These are phyloP conservation scores for Neophaeococcomyces mojaviensis DNA, from an alignment of 2,329 filamentous ascomycete genomes.

Conservation along the genomic window DNA sequence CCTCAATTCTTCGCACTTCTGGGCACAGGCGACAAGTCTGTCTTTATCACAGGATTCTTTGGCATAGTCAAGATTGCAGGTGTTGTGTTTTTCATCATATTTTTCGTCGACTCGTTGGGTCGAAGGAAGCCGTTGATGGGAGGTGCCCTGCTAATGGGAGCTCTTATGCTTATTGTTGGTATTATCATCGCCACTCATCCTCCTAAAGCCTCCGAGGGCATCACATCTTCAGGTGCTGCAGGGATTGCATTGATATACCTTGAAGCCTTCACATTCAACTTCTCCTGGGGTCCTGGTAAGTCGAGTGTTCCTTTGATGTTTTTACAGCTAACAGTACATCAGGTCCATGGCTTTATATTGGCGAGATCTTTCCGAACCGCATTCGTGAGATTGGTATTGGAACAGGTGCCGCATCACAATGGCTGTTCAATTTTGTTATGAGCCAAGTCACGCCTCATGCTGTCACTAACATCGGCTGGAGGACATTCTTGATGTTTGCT, in stretches of 20 bases:
- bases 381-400: slow-evolving; percentile 35
- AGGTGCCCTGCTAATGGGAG: slow-evolving; percentile 44
- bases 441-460: slow-evolving; percentile 36
- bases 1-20: slow-evolving; percentile 47
- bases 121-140: slow-evolving; percentile 43
- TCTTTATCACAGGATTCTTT: slow-evolving; percentile 48
- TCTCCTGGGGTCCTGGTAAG: slow-evolving; percentile 35
- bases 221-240: slow-evolving; percentile 36
- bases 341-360: slow-evolving; percentile 30
- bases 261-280: slow-evolving; percentile 38
- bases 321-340: no score
- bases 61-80: slow-evolving; percentile 46
- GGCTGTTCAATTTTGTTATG: slow-evolving; percentile 37
- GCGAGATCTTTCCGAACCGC: slow-evolving; percentile 32
- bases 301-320: no score
- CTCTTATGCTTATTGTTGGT: slow-evolving; percentile 47
- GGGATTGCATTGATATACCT: slow-evolving; percentile 46
- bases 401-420: slow-evolving; percentile 33
- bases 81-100: slow-evolving; percentile 41
- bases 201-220: slow-evolving; percentile 27
- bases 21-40: slow-evolving; percentile 40
- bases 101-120: slow-evolving; percentile 44
- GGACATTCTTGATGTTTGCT: slow-evolving; percentile 45
- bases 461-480: slow-evolving; percentile 41
- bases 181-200: slow-evolving; percentile 42